A percentile compares a stretch with the other conserved stretches of the same genome.
phyloP scores from a whole-genome alignment of 2,329 filamentous ascomycete species.

The Fusarium sp. region DNA sequence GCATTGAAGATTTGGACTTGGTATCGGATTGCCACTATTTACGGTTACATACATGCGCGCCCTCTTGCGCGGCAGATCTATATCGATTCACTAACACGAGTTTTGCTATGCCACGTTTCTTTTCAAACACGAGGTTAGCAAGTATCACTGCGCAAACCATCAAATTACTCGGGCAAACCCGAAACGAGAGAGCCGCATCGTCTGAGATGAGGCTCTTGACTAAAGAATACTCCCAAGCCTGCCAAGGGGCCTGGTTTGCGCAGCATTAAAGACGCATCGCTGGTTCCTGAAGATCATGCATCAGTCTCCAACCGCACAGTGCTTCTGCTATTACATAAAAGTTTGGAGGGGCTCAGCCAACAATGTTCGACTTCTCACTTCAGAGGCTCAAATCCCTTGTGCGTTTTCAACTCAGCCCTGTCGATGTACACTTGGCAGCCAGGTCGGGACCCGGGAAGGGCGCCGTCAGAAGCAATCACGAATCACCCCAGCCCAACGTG shows the following conservation, averaged over 20 bases:
- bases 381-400: slow-evolving; percentile 17
- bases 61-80: slow-evolving; percentile 20
- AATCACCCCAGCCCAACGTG: slow-evolving; percentile 38
- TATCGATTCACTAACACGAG: slow-evolving; percentile 18
- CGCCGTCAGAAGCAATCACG: slow-evolving; percentile 37
- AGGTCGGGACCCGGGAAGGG: slow-evolving; percentile 19
- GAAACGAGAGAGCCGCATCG: slow-evolving; percentile 34
- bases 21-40: slow-evolving; percentile 24
- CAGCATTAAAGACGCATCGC: slow-evolving; percentile 34
- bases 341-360: neutral
- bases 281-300: slow-evolving; percentile 43
- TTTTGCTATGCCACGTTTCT: slow-evolving; percentile 14
- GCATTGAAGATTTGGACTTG: slow-evolving; percentile 15
- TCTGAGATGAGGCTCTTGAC: slow-evolving; percentile 34
- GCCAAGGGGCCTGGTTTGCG: slow-evolving; percentile 17
- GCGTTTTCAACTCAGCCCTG: slow-evolving; percentile 27
- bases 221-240: slow-evolving; percentile 2
- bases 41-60: slow-evolving; percentile 18
- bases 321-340: slow-evolving; percentile 36
- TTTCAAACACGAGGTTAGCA: slow-evolving; percentile 21
- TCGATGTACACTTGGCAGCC: slow-evolving; percentile 14
- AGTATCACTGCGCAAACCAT: slow-evolving; percentile 15
- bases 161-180: slow-evolving; percentile 27
- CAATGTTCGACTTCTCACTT: slow-evolving; percentile 1
- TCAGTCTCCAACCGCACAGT: slow-evolving; percentile 25